phyloP scores from a whole-genome alignment of 148 eudicot genomes.

The Arctostaphylos glauca region DNA sequence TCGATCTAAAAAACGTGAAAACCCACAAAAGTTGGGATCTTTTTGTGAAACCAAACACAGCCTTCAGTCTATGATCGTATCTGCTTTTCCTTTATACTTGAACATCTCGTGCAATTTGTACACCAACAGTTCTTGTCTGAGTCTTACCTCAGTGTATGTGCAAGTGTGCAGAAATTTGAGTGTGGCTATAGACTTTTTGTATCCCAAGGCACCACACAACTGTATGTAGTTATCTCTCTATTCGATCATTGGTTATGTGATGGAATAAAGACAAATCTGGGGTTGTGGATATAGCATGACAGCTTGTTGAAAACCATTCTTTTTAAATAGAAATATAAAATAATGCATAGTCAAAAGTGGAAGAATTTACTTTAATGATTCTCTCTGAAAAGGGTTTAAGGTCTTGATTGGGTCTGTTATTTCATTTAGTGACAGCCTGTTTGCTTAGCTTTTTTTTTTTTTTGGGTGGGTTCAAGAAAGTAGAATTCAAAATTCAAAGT shows the following conservation, averaged over 20 bases:
- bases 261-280: neutral
- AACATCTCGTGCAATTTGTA: neutral
- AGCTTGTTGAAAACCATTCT: constrained; percentile 5
- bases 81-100: neutral
- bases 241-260: neutral
- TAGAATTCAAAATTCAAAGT: constrained; percentile 9
- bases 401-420: constrained; percentile 1
- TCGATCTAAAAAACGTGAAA: neutral
- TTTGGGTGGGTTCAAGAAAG: neutral
- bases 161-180: too few species aligned
- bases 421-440: constrained; percentile 1
- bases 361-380: constrained; percentile 12
- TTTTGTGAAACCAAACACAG: too few species aligned
- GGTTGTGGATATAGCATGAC: neutral
- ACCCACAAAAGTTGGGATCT: neutral
- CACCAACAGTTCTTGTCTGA: too few species aligned
- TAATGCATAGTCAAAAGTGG: constrained; percentile 1
- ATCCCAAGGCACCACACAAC: neutral
- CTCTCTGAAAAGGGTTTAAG: neutral
- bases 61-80: neutral
- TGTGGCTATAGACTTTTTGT: too few species aligned
- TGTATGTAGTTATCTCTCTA: neutral
- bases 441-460: neutral
- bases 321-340: neutral
- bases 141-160: too few species aligned